Evolutionary conservation across 2,329 filamentous ascomycete genomes (phyloP).

Genomic region (Aureobasidium leucospermi): DNA sequence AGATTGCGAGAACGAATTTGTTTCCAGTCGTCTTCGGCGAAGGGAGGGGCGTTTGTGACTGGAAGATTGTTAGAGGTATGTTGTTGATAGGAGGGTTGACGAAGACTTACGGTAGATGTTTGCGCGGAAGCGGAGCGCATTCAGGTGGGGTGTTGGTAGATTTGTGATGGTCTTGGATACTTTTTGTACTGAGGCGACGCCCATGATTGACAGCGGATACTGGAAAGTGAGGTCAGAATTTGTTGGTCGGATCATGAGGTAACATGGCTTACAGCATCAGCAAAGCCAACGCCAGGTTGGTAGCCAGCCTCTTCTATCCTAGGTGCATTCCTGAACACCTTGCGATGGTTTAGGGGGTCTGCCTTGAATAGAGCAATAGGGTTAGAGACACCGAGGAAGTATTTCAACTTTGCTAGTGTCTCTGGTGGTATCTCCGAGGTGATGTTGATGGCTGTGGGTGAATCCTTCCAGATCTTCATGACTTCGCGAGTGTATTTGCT

Average conservation of each 20-base stretch:
- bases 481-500: slow-evolving; percentile 51
- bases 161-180: slow-evolving; percentile 38
- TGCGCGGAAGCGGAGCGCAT: slow-evolving; percentile 59
- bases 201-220: slow-evolving; percentile 64
- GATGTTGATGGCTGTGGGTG: slow-evolving; percentile 40
- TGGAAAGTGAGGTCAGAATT: slow-evolving; percentile 29
- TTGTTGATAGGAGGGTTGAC: neutral
- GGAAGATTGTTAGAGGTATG: neutral
- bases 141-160: slow-evolving; percentile 35
- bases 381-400: slow-evolving; percentile 60
- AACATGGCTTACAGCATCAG: slow-evolving; percentile 53
- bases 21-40: slow-evolving; percentile 66
- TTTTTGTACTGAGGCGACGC: slow-evolving; percentile 55
- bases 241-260: neutral
- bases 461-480: slow-evolving; percentile 61
- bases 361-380: slow-evolving; percentile 62
- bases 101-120: slow-evolving; percentile 57
- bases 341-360: slow-evolving; percentile 46
- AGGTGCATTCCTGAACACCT: slow-evolving; percentile 56
- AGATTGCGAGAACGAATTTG: slow-evolving; percentile 44
- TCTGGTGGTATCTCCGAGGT: slow-evolving; percentile 42
- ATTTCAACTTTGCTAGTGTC: slow-evolving; percentile 54
- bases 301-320: slow-evolving; percentile 52
- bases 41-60: slow-evolving; percentile 57
- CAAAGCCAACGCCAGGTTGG: slow-evolving; percentile 59